phyloP scores from a whole-genome alignment of 169 alveolate species.

The Ichthyophthirius multifiliis region DNA sequence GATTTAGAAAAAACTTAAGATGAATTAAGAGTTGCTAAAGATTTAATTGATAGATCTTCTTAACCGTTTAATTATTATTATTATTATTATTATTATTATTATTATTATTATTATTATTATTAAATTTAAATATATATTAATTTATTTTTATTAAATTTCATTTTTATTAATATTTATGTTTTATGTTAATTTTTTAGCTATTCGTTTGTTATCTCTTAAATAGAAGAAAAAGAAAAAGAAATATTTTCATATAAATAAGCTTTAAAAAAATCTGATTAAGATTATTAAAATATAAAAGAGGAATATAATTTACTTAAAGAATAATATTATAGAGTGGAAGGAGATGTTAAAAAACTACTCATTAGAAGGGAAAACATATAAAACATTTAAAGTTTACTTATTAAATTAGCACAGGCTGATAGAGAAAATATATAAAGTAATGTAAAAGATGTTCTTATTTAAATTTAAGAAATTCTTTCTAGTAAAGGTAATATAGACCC shows the following conservation, averaged over 20 bases:
- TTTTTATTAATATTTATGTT: too few species aligned
- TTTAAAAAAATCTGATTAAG: conserved; percentile 29
- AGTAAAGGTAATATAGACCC: background rate
- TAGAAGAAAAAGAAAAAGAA: conserved; percentile 58
- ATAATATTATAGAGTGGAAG: conserved; percentile 16
- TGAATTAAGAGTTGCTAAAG: conserved; percentile 50
- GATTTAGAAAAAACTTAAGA: conserved; percentile 40
- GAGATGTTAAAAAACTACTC: conserved; percentile 24
- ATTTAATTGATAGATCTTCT: conserved; percentile 57
- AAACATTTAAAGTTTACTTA: conserved; percentile 27
- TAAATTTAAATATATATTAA: background rate
- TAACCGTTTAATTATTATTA: conserved; percentile 43
- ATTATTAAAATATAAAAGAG: conserved; percentile 41
- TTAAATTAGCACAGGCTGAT: conserved; percentile 17
- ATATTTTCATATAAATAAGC: conserved; percentile 16
- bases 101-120: background rate
- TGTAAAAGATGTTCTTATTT: background rate
- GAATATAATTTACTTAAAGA: conserved; percentile 34
- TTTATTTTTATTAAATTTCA: too few species aligned
- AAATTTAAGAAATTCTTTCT: background rate
- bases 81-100: background rate
- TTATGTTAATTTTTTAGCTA: too few species aligned
- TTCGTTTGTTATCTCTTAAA: conserved; percentile 31
- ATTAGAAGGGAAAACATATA: conserved; percentile 39
- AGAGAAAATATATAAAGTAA: background rate